Evolutionary conservation across 169 alveolate species (phyloP), one percentile per base, ranked within the genome.

Genomic region (Eimeria maxima): DNA sequence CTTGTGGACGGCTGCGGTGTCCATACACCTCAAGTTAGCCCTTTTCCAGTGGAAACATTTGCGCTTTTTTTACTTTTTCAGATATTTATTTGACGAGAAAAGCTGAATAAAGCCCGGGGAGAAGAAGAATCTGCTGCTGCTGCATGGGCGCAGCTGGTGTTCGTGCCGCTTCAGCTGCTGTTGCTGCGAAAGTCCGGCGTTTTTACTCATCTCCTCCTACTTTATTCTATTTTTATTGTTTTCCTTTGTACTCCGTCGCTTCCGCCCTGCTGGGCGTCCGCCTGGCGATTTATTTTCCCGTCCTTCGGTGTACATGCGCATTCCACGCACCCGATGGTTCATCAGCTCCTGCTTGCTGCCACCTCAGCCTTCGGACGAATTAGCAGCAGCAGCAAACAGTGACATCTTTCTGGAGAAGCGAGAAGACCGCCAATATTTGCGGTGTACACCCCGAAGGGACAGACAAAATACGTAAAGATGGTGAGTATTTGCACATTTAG

Each of bases 371-470:
- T n/a, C 81, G 22, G 81, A 2, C 13, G 20, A 11, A 71, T 3
- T 45, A 71, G 81, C 81, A 71, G 81, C 81, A 71, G 81, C 81
- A 71, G 53, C 81, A 71, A 45, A 27, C 42, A 38, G 11, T 10
- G 45, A 27, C 20, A 71, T 71, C 22, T 71, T 71, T 71, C 44
- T 71, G 5, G 3, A 14, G 67, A 14, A 3, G 18, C 3, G 18
- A 7, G 16, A 57, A 13, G n/a, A 3, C 16, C 16, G 5, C 67
- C 16, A 57, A 57, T 16, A 3, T 14, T 18, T 57, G 67, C 5
- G 67, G 67, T 57, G 67, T 57, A 57, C 18, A 24, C 18, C 7
- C 67, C 7, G n/a, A 16, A 13, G n/a, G 5, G 4, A 14, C 16
- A 57, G 67, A 57, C 5, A 11, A 50, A 5, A 50, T 50, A 50